A percentile compares a stretch with the other conserved stretches of the same genome.
These are phyloP conservation scores for Leccinum longicurvipes DNA, from an alignment of 768 basidiomycete genomes.

Conservation along the genomic window DNA sequence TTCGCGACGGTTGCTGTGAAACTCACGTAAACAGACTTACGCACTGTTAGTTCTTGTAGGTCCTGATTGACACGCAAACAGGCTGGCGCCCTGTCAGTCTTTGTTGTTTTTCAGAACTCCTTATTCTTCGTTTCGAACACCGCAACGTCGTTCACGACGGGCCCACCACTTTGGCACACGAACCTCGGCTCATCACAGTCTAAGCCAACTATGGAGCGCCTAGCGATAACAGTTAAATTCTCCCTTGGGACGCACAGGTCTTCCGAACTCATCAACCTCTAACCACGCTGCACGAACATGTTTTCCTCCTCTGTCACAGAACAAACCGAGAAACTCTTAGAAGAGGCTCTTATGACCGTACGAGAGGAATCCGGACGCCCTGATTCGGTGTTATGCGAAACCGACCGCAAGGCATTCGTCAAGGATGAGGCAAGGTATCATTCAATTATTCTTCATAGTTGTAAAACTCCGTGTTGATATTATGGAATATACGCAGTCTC, in stretches of 20 bases:
- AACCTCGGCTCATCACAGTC: not conserved
- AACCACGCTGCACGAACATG: constrained; percentile 2
- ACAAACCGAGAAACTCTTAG: not conserved
- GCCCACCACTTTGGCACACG: not conserved
- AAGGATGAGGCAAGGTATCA: constrained; percentile 6
- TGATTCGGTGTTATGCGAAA: constrained; percentile 1
- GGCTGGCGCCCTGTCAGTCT: too few relatives aligned
- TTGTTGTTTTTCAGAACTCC: not conserved
- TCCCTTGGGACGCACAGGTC: too few relatives aligned
- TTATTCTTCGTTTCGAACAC: not conserved
- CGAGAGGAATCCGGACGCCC: not conserved
- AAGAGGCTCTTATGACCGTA: not conserved
- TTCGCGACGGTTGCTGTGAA: too few relatives aligned
- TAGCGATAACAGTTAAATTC: constrained; percentile 14
- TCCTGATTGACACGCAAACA: too few relatives aligned
- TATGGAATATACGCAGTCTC: not conserved
- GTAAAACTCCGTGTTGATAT: not conserved
- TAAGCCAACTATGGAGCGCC: not conserved
- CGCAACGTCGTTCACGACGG: not conserved
- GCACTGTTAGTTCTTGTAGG: not conserved
- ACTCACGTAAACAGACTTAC: too few relatives aligned
- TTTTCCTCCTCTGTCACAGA: not conserved
- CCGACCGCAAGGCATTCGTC: not conserved
- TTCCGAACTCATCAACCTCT: not conserved
- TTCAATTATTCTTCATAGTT: not conserved